Evolutionary conservation across 495 filamentous ascomycete genomes (phyloP), one percentile per base, ranked within the genome.

Genomic region (Lasiosphaeria ovina): DNA sequence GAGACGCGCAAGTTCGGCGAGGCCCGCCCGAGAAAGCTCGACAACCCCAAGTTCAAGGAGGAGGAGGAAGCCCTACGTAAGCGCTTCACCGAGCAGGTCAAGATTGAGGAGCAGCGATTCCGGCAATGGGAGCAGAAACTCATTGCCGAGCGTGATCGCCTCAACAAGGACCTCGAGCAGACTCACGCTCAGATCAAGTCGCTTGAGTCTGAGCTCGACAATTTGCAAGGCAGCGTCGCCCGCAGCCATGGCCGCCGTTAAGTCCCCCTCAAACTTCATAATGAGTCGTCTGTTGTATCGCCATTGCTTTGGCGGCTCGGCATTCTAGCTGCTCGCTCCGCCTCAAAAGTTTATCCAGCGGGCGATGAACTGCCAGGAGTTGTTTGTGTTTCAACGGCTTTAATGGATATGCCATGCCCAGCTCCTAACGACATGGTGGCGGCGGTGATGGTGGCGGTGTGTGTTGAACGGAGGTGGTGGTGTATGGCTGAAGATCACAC

Each of bases 31-130:
- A 83, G 92, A 76, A 98, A 98, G 83, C 83, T 98, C 62, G 94
- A 98, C 82, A 98, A 98, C 82, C 94, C 94, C 76, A 98, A 98
- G 84, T 98, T 98, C 87, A 98, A 98, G 83, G 94, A 98, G 75
- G 94, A 98, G 76, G 94, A 98, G 70, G 94, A 98, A 83, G 90
- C 87, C 63, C 83, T 98, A 65, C 87, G 94, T 74, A 98, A 98
- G 89, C 85, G 94, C 62, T 98, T 98, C 81, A 98, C 94, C 64
- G 94, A 98, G 81, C 95, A 98, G 76, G 94, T 98, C 80, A 98
- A 98, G 88, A 90, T 97, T 69, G 94, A 98, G 82, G 94, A 98
- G 79, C 90, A 96, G 77, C 86, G 94, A 58, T 98, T 98, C 88
- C 85, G 95, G 76, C 87, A 94, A 81, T 98, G 94, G 94, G 94